Base-by-base conservation (phyloP, 768 basidiomycete species). In the Pleurotus ostreatus region DNA sequence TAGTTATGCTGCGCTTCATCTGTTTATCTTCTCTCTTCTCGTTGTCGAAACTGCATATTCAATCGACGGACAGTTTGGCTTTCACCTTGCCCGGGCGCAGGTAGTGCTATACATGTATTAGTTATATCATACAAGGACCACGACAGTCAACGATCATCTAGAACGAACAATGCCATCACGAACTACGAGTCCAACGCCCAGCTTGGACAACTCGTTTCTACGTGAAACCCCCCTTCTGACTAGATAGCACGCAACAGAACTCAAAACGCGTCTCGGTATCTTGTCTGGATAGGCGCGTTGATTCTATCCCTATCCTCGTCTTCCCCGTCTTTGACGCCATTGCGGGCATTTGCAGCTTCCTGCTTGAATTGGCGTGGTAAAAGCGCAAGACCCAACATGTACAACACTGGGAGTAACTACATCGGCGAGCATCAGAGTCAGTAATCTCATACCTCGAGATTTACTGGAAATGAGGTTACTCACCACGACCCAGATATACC, bases 401-500 rank as follows among this genome's bases (percentile, higher is more conserved):
- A 83, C 3, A 72, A 45, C 22, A 77, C 66, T 2, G 78, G 75
- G 6, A 83, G 63, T n/a, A 78, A 48, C 80, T 80, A 44, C 1
- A 25, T 26, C 25, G 15, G 58, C 2, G 41, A 44, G 30, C 4
- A n/a, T 3, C 13, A 15, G 8, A 15, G 41, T 44, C 8, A 44
- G 41, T 13, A 3, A 22, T 44, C n/a, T 16, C 41, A 16, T 41
- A 41, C 39, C 12, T 16, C 23, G 4, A 23, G 23, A 30, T 30
- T 30, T 11, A 30, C 1, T 11, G 30, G 30, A 8, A 30, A 11
- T 2, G 8, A 30, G 30, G 41, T n/a, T 15, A 71, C 78, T 63
- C 59, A 81, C 81, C 58, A 71, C 70, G 48, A 76, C 67, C 81
- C 81, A 84, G 8, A 77, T 55, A 57, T 72, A 76, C 70, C 76